Conservation (phyloP, 139 green algal genomes). For the Chlorella sp. region DNA sequence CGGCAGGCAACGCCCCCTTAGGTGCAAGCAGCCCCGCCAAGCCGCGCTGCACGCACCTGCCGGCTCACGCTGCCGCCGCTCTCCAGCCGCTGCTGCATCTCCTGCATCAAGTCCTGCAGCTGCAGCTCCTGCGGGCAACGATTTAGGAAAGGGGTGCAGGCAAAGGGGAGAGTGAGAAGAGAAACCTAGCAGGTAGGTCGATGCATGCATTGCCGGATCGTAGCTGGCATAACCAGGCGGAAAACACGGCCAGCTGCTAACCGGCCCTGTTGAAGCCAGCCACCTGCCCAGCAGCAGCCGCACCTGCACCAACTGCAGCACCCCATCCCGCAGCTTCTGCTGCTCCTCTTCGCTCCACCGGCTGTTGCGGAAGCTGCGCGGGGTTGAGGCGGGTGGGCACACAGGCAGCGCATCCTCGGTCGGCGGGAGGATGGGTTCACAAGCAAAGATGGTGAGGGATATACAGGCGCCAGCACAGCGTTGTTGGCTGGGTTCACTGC, state of each 20-base stretch:
- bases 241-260: neutral
- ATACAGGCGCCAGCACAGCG: too few relatives aligned
- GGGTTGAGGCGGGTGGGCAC: too few relatives aligned
- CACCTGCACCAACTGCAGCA: slow-evolving; percentile 46
- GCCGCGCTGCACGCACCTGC: too few relatives aligned
- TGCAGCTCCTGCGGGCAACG: slow-evolving; percentile 23
- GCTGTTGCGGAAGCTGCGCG: slow-evolving; percentile 10
- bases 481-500: too few relatives aligned
- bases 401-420: too few relatives aligned
- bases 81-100: slow-evolving; percentile 40
- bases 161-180: neutral
- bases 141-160: neutral
- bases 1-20: too few relatives aligned
- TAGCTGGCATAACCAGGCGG: too few relatives aligned
- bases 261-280: too few relatives aligned
- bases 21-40: slow-evolving; percentile 24
- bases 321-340: slow-evolving; percentile 29
- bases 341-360: slow-evolving; percentile 40
- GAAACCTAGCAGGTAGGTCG: neutral
- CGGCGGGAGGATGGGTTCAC: too few relatives aligned
- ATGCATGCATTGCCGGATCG: too few relatives aligned
- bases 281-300: neutral
- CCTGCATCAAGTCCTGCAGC: slow-evolving; percentile 23
- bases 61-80: neutral
- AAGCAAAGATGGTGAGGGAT: too few relatives aligned